Conservation (phyloP, 768 basidiomycete species). For the Lentinula sp. region DNA sequence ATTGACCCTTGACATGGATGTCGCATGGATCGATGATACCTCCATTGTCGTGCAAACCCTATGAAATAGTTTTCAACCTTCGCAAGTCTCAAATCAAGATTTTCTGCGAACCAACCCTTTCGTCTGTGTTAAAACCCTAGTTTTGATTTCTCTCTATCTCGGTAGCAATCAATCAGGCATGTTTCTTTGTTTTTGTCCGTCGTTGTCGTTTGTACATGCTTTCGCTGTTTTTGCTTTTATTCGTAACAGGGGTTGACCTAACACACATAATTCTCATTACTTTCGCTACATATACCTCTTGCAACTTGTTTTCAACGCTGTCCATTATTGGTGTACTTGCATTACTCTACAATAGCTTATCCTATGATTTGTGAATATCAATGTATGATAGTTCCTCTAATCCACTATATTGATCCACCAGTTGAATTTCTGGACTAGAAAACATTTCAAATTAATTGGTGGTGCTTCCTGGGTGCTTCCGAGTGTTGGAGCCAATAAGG, state of each 20-base stretch:
- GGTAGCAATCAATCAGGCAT: not conserved
- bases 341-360: not conserved
- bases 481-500: no score
- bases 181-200: not conserved
- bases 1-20: slow-evolving; percentile 57
- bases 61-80: not conserved
- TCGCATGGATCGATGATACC: slow-evolving; percentile 65
- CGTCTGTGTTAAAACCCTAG: not conserved
- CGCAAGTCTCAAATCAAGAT: not conserved
- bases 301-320: not conserved
- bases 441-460: no score
- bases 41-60: slow-evolving; percentile 35
- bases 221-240: not conserved
- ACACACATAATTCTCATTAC: not conserved
- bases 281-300: not conserved
- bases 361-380: not conserved
- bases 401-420: not conserved
- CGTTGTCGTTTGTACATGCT: not conserved
- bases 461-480: no score
- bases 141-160: not conserved
- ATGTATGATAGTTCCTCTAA: not conserved
- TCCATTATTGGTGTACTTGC: not conserved
- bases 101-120: not conserved
- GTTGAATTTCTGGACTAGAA: no score
- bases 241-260: not conserved